Conservation (phyloP, 2,329 filamentous ascomycete genomes). For the Calonectria multiphialidica region DNA sequence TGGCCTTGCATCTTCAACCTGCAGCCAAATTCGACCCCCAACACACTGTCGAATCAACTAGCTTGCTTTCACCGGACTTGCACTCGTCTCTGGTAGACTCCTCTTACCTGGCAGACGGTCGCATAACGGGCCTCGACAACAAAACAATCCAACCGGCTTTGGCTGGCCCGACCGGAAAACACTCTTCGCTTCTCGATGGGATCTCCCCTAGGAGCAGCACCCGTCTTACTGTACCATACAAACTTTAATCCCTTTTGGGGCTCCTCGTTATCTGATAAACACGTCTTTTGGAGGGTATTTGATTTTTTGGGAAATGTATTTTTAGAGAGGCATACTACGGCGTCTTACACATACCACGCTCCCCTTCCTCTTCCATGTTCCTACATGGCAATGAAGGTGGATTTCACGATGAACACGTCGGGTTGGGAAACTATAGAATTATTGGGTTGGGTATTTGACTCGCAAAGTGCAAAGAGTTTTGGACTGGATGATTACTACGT, state of each 20-base stretch:
- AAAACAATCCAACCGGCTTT: slow-evolving; percentile 31
- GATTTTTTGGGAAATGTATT: slow-evolving; percentile 43
- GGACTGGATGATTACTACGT: slow-evolving; percentile 37
- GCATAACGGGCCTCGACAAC: slow-evolving; percentile 26
- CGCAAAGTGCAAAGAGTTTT: slow-evolving; percentile 29
- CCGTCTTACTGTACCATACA: slow-evolving; percentile 35
- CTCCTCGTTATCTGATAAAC: slow-evolving; percentile 22
- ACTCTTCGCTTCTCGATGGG: slow-evolving; percentile 38
- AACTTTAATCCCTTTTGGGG: slow-evolving; percentile 37
- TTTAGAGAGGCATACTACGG: slow-evolving; percentile 45
- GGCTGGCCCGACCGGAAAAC: slow-evolving; percentile 43
- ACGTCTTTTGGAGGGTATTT: slow-evolving; percentile 36
- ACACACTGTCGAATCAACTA: slow-evolving; percentile 37
- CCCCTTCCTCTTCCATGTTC: slow-evolving; percentile 25
- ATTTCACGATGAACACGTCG: slow-evolving; percentile 44
- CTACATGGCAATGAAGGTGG: slow-evolving; percentile 23
- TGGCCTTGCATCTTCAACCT: slow-evolving; percentile 25
- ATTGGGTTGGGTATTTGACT: slow-evolving; percentile 36
- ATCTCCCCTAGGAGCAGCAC: slow-evolving; percentile 25
- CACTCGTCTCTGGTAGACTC: slow-evolving; percentile 16
- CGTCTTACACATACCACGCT: slow-evolving; percentile 41
- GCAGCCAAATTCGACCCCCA: slow-evolving; percentile 13
- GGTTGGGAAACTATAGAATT: slow-evolving; percentile 45
- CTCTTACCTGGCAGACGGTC: slow-evolving; percentile 19
- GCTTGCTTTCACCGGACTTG: slow-evolving; percentile 36